Evolutionary conservation across 306 rosid genomes (phyloP).

Genomic region (Glycine latifolia): DNA sequence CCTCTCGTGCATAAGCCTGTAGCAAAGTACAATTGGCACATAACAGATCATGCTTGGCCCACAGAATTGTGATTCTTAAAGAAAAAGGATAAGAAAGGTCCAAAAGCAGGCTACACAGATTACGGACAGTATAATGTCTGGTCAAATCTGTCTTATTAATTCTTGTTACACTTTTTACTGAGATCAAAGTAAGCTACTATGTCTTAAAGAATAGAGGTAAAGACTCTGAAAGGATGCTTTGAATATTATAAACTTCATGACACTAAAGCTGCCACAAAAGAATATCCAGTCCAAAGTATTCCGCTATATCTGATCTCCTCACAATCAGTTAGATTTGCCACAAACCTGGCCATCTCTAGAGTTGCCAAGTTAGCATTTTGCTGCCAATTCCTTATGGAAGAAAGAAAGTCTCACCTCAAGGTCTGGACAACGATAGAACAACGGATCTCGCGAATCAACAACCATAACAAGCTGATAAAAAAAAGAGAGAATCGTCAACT

Average conservation of each 20-base stretch:
- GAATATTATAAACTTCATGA: background rate
- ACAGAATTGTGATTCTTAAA: constrained; percentile 11
- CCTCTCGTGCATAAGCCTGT: constrained; percentile 84
- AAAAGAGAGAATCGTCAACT: constrained; percentile 22
- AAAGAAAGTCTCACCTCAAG: constrained; percentile 77
- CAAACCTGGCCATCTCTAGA: constrained; percentile 2
- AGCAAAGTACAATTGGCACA: constrained; percentile 23
- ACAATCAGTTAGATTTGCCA: background rate
- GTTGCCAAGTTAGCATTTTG: background rate
- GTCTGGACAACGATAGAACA: constrained; percentile 96
- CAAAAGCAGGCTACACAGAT: constrained; percentile 31
- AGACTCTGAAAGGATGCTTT: background rate
- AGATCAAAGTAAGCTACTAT: background rate
- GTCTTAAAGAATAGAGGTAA: background rate
- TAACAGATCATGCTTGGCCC: constrained; percentile 30
- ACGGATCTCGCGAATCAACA: constrained; percentile 90
- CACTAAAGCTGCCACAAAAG: constrained; percentile 16
- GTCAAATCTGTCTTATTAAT: constrained; percentile 19
- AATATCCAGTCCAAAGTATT: background rate
- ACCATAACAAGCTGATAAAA: constrained; percentile 91
- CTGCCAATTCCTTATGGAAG: no score
- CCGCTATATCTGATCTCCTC: background rate
- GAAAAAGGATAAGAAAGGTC: background rate
- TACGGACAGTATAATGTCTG: background rate
- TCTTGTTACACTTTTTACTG: background rate